Percentiles rank a stretch among this genome's conserved stretches.
These are phyloP conservation scores for Guyanaporus albipodus DNA, from an alignment of 768 basidiomycete species.

Conservation along the genomic window DNA sequence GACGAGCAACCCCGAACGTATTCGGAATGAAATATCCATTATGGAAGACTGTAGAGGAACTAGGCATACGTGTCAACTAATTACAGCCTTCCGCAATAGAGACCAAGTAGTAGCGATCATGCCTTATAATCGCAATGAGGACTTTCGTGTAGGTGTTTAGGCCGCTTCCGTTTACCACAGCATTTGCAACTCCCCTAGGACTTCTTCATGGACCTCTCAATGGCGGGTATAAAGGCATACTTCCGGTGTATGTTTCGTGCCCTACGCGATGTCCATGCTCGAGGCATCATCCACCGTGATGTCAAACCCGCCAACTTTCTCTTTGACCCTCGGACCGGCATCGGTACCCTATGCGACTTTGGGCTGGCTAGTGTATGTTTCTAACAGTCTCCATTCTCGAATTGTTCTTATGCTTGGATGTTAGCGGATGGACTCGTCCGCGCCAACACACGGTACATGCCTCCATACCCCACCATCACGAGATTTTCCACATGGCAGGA, in stretches of 20 bases:
- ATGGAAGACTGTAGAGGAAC: conserved; percentile 83
- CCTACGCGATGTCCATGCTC: conserved; percentile 79
- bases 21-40: conserved; percentile 89
- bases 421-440: conserved; percentile 53
- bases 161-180: background rate
- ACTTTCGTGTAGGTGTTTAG: conserved; percentile 76
- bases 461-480: conserved; percentile 69
- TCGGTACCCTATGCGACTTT: conserved; percentile 90
- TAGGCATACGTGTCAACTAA: conserved; percentile 86
- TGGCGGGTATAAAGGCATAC: conserved; percentile 78
- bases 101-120: conserved; percentile 95
- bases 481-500: conserved; percentile 66
- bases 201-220: conserved; percentile 71
- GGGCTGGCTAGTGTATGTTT: conserved; percentile 85
- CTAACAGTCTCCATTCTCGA: background rate
- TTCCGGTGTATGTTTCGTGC: conserved; percentile 90
- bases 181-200: conserved; percentile 43
- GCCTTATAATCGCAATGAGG: conserved; percentile 89
- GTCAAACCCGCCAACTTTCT: conserved; percentile 98
- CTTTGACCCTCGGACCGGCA: conserved; percentile 78
- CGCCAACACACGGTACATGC: conserved; percentile 53
- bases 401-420: conserved; percentile 5
- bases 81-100: conserved; percentile 85
- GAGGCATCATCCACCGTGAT: conserved; percentile 91
- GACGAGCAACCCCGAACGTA: conserved; percentile 89